A percentile compares a stretch with the other conserved stretches of the same genome.
Evolutionary conservation across 345 rosid species (phyloP).

Genomic region (rapeseed (Brassica napus)): Da-Ae NC_063441.1:10785501-10786000

Average conservation of each 20-base stretch:
- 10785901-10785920: conserved; percentile 40
- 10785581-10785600: not conserved
- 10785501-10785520: conserved; percentile 65
- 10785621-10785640: not conserved
- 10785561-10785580: not conserved
- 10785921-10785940: conserved; percentile 18
- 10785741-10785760: not conserved
- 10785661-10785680: not conserved
- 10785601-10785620: not conserved
- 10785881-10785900: conserved; percentile 62
- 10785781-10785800: not conserved
- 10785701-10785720: not conserved
- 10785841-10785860: conserved; percentile 60
- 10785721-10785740: not conserved
- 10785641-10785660: not conserved
- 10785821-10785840: conserved; percentile 70
- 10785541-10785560: conserved; percentile 27
- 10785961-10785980: conserved; percentile 38
- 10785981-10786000: conserved; percentile 25
- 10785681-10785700: not conserved
- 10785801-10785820: not conserved
- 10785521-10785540: conserved; percentile 79
- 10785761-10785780: not conserved
- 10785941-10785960: conserved; percentile 18
- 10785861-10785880: conserved; percentile 61